Base-by-base conservation (phyloP, 2,329 filamentous ascomycete species). In the Aspergillaceae sp. region DNA sequence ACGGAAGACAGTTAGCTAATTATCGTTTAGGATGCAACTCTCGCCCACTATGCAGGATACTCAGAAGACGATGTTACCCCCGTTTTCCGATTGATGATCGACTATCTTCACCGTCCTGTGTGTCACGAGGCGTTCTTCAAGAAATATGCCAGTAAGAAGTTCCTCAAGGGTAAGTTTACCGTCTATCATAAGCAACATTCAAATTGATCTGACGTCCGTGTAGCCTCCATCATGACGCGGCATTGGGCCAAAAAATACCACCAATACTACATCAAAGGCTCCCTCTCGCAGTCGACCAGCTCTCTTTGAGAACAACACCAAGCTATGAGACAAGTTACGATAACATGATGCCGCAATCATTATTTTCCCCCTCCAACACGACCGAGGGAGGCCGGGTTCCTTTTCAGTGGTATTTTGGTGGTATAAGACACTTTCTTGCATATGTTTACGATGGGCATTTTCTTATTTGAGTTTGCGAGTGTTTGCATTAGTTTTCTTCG, bases 111-210 rank as follows among this genome's bases (percentile, higher is more conserved):
- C 48, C 83, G 87, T 8, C 92, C 91, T 28, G 86, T 96, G 45
- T 80, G 84, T 38, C 92, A 98, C 63, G 91, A 97, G 66, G 94
- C 92, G 34, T 96, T 98, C 77, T 97, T 96, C 78, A 95, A 94
- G 80, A 98, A 98, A 72, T 98, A 98, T 67, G 92, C 92, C 47
- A 94, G 88, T 80, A 98, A 97, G 77, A 96, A 95, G 73, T 98
- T 97, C 73, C 74, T 97, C 60, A 98, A 98, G 75, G 90, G 91
- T 95, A 82, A 72, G 78, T 47, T 29, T 11, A 29, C 10, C 32
- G 19, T 3, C 3, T 8, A 11, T 28, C 7, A 27, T 4, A 3
- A 4, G 8, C 28, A 28, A 29, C 7, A 8, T 26, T 6, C 3
- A 32, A 19, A 10, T 5, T 3, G 43, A 28, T 43, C 57, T 64